Evolutionary conservation across 192 early-diverging fungal genomes (phyloP).

Genomic region (Coemansia sp.): DNA sequence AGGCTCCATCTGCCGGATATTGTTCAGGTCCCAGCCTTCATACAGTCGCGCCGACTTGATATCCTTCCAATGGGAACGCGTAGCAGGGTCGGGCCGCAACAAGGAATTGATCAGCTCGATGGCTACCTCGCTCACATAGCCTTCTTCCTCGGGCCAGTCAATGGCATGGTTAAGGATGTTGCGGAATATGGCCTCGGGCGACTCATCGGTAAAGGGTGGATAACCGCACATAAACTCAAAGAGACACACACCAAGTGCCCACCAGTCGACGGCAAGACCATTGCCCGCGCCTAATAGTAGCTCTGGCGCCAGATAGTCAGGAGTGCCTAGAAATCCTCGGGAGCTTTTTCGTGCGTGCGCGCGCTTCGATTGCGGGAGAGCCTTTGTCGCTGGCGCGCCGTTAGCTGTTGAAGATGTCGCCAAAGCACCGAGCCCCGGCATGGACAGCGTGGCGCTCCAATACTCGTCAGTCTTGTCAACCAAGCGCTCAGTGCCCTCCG

Average conservation of each 20-base stretch:
- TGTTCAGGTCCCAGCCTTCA: conserved; percentile 69
- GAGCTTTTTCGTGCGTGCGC: conserved; percentile 47
- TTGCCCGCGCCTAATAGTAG: conserved; percentile 82
- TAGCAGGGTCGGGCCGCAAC: conserved; percentile 67
- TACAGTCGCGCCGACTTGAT: conserved; percentile 74
- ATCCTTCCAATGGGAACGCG: conserved; percentile 60
- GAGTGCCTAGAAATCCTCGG: conserved; percentile 69
- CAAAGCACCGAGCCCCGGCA: conserved; percentile 12
- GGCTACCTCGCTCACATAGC: conserved; percentile 58
- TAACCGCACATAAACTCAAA: conserved; percentile 88
- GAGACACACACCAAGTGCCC: conserved; percentile 87
- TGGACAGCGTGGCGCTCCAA: conserved; percentile 22
- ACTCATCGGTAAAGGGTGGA: conserved; percentile 86
- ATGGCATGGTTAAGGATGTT: conserved; percentile 76
- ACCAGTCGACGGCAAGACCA: conserved; percentile 89
- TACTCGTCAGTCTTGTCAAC: conserved; percentile 38
- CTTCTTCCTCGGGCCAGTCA: conserved; percentile 55
- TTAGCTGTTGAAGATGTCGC: conserved; percentile 9
- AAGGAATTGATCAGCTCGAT: conserved; percentile 70
- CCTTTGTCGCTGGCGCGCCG: conserved; percentile 21
- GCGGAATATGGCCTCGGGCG: conserved; percentile 78
- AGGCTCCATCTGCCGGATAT: conserved; percentile 69
- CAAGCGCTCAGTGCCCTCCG: conserved; percentile 13
- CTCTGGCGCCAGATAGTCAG: conserved; percentile 94
- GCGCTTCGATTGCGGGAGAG: conserved; percentile 44